Conservation (phyloP, 208 protist genomes). For the Strigomonas culicis region DNA sequence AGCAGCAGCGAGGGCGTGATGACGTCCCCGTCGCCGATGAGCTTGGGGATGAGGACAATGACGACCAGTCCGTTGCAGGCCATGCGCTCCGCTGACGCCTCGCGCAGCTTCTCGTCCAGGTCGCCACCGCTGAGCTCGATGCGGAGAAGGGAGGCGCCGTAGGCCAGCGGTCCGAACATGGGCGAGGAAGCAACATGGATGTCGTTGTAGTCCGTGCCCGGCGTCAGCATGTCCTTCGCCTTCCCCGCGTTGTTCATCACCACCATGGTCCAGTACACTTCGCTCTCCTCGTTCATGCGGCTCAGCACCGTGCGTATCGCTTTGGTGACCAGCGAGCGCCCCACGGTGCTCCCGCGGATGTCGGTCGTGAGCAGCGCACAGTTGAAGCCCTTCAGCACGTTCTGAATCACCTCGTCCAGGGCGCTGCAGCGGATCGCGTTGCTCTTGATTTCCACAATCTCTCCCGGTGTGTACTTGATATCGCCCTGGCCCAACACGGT, state of each 20-base stretch:
- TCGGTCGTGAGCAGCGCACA: slow-evolving; percentile 38
- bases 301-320: slow-evolving; percentile 22
- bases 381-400: slow-evolving; percentile 40
- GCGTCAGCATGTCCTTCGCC: slow-evolving; percentile 45
- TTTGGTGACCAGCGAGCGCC: slow-evolving; percentile 30
- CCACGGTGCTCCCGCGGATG: slow-evolving; percentile 27
- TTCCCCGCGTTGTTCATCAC: slow-evolving; percentile 33
- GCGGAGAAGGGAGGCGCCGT: slow-evolving; percentile 23
- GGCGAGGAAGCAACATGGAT: slow-evolving; percentile 47
- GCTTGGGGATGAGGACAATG: slow-evolving; percentile 25
- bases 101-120: slow-evolving; percentile 12
- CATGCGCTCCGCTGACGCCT: slow-evolving; percentile 27
- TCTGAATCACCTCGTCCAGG: slow-evolving; percentile 26
- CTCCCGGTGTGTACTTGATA: slow-evolving; percentile 13
- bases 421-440: slow-evolving; percentile 22
- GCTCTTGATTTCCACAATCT: slow-evolving; percentile 28
- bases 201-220: slow-evolving; percentile 31
- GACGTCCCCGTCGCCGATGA: slow-evolving; percentile 44
- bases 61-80: slow-evolving; percentile 26
- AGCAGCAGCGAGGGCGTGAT: slow-evolving; percentile 38
- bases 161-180: slow-evolving; percentile 44
- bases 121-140: neutral
- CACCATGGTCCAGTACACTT: slow-evolving; percentile 44
- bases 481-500: neutral
- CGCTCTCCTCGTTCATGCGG: slow-evolving; percentile 15